Evolutionary conservation across 2,329 filamentous ascomycete genomes (phyloP).

Genomic region (Graphiopsis chlorocephala): DNA sequence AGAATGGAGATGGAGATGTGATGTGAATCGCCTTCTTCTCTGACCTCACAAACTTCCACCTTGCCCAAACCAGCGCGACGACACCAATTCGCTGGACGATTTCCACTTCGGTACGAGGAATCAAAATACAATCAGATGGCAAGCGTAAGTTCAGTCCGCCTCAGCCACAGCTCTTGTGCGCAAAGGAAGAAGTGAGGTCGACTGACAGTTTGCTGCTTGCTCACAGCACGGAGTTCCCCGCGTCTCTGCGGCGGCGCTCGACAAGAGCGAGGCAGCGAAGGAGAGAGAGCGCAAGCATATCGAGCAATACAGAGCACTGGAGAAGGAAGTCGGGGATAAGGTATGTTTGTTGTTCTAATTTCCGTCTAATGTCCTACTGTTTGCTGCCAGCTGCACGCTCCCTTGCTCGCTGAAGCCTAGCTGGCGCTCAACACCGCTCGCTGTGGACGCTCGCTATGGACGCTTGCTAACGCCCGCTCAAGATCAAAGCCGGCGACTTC

Average conservation of each 20-base stretch:
- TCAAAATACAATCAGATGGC: not conserved
- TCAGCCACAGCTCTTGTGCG: slow-evolving; percentile 28
- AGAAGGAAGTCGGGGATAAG: slow-evolving; percentile 64
- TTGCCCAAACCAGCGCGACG: not conserved
- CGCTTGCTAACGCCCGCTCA: not conserved
- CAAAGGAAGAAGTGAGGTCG: slow-evolving; percentile 21
- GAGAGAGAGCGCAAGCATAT: slow-evolving; percentile 74
- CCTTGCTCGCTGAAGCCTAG: slow-evolving; percentile 59
- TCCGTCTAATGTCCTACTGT: slow-evolving; percentile 44
- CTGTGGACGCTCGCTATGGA: no score
- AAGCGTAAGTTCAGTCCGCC: not conserved
- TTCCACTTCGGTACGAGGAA: not conserved
- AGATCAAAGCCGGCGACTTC: slow-evolving; percentile 49
- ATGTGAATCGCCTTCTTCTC: not conserved
- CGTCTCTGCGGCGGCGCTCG: slow-evolving; percentile 44
- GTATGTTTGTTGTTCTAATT: slow-evolving; percentile 54
- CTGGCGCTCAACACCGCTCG: no score
- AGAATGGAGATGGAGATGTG: not conserved
- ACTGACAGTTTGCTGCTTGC: slow-evolving; percentile 15
- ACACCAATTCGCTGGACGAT: not conserved
- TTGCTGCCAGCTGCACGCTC: slow-evolving; percentile 54
- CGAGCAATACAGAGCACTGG: slow-evolving; percentile 68
- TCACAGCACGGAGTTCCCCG: slow-evolving; percentile 80
- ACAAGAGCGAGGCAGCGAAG: slow-evolving; percentile 66
- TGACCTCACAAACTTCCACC: not conserved